Percentiles rank a stretch among this genome's conserved stretches.
phyloP scores from a whole-genome alignment of 148 eudicot species.

The Polygonum aviculare region DNA sequence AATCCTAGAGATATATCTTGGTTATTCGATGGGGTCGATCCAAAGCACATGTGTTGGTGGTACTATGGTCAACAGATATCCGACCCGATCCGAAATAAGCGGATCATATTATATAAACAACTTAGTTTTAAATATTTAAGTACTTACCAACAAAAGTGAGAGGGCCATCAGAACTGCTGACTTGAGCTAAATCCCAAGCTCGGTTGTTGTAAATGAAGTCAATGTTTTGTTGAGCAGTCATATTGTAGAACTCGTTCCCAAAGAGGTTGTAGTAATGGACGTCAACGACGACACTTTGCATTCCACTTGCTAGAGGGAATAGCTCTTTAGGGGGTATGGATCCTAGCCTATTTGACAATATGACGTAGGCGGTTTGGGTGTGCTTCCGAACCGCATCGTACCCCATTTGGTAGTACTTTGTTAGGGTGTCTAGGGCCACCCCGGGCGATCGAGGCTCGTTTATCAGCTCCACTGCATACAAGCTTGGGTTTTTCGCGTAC shows the following conservation, averaged over 20 bases:
- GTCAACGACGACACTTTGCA: conserved; percentile 22
- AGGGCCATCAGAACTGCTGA: conserved; percentile 35
- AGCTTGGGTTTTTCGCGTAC: conserved; percentile 22
- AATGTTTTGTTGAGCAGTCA: conserved; percentile 31
- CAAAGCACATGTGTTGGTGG: too few relatives aligned
- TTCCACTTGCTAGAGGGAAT: conserved; percentile 23
- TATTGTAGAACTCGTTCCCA: not conserved
- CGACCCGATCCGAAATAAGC: too few relatives aligned
- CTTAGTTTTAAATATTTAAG: too few relatives aligned
- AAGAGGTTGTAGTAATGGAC: conserved; percentile 42
- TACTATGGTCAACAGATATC: too few relatives aligned
- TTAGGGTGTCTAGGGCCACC: conserved; percentile 20
- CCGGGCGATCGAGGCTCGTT: conserved; percentile 37
- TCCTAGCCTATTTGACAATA: conserved; percentile 28
- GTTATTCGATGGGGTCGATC: too few relatives aligned
- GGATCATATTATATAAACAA: too few relatives aligned
- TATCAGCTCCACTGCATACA: conserved; percentile 33
- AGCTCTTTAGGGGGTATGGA: conserved; percentile 19
- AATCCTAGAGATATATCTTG: too few relatives aligned
- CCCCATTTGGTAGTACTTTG: conserved; percentile 28
- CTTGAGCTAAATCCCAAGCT: conserved; percentile 14
- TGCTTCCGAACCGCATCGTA: conserved; percentile 27
- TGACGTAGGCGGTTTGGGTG: conserved; percentile 23
- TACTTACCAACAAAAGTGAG: conserved; percentile 52
- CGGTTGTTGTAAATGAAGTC: conserved; percentile 23